Conservation (phyloP, 306 rosid species). For the Rosa multiflora region DNA sequence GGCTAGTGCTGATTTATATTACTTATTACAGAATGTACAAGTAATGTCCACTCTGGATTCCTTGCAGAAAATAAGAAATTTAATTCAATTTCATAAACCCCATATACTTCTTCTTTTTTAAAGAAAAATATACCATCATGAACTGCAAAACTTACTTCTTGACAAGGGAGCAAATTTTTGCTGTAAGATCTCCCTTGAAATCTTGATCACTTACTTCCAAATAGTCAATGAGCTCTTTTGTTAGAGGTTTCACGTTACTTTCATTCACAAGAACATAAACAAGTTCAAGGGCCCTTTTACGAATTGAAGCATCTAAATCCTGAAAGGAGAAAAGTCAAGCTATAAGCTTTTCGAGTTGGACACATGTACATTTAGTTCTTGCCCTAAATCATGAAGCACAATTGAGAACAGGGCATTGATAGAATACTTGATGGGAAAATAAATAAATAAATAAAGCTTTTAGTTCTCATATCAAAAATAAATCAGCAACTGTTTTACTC, state of each 20-base stretch:
- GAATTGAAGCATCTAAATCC: conserved; percentile 96
- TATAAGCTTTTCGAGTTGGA: conserved; percentile 30
- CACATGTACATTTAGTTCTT: neutral
- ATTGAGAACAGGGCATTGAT: conserved; percentile 15
- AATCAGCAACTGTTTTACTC: neutral
- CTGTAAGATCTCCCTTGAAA: conserved; percentile 89
- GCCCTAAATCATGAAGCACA: conserved; percentile 7
- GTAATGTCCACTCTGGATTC: neutral
- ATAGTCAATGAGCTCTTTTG: conserved; percentile 86
- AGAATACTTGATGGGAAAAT: neutral
- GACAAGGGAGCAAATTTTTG: conserved; percentile 88
- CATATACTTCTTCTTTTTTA: neutral
- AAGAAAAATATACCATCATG: neutral
- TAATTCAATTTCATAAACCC: conserved; percentile 2
- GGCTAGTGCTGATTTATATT: neutral
- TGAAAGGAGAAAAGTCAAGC: conserved; percentile 41
- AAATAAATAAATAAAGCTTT: neutral
- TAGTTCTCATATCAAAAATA: neutral
- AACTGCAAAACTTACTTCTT: conserved; percentile 64
- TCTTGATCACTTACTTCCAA: conserved; percentile 87
- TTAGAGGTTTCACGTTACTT: conserved; percentile 81
- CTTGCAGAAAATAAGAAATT: neutral
- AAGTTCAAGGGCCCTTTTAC: conserved; percentile 98
- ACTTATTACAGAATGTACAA: neutral
- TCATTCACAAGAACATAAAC: conserved; percentile 84